Percentiles rank a stretch among this genome's conserved stretches.
phyloP scores from a whole-genome alignment of 179 eudicot species.

The Beta corolliflora region DNA sequence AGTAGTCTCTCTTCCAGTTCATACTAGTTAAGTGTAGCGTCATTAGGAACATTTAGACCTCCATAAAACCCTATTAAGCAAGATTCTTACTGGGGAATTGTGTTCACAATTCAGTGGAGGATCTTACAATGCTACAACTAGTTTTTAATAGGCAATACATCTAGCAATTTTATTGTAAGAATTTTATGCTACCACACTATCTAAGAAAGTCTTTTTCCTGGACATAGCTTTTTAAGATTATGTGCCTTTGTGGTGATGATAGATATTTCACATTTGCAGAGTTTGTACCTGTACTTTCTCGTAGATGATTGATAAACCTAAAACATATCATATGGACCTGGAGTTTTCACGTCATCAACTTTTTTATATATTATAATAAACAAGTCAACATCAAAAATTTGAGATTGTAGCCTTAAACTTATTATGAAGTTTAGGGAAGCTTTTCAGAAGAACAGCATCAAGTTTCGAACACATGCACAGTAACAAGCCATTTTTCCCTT shows the following conservation, averaged over 20 bases:
- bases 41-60: no score
- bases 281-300: background rate
- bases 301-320: background rate
- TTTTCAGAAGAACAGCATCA: background rate
- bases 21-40: no score
- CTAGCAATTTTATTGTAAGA: background rate
- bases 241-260: background rate
- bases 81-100: background rate
- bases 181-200: background rate
- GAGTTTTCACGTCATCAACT: background rate
- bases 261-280: background rate
- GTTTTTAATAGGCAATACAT: background rate
- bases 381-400: background rate
- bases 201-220: background rate
- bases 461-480: slow-evolving; percentile 3
- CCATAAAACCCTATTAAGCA: no score
- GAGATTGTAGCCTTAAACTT: background rate
- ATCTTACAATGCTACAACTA: background rate
- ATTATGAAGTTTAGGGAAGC: background rate
- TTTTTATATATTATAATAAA: background rate
- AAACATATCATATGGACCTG: background rate
- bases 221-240: background rate
- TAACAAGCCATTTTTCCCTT: background rate
- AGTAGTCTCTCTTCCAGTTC: no score
- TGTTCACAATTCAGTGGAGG: background rate